phyloP scores from a whole-genome alignment of 768 basidiomycete species.

The Mycena epipterygia region DNA sequence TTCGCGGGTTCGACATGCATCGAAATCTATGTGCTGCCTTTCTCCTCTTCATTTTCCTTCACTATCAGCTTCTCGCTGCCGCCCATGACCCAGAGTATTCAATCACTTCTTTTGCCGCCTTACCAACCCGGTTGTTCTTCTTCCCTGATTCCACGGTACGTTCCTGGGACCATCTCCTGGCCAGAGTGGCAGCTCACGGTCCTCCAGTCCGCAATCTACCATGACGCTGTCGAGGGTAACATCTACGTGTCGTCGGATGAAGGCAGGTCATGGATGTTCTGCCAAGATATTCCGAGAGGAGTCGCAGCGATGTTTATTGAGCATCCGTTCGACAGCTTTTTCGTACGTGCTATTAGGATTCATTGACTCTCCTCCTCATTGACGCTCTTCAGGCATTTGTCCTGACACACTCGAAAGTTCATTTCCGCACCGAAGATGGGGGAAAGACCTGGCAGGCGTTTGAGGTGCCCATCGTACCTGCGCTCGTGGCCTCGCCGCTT shows the following conservation, averaged over 20 bases:
- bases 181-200: neutral
- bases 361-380: conserved; percentile 61
- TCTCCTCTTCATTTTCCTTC: too few relatives aligned
- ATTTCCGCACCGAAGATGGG: conserved; percentile 90
- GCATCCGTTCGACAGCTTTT: conserved; percentile 87
- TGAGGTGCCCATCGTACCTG: conserved; percentile 71
- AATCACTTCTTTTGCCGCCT: conserved; percentile 72
- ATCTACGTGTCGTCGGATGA: conserved; percentile 88
- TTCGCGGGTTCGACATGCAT: too few relatives aligned
- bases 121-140: conserved; percentile 85
- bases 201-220: conserved; percentile 74
- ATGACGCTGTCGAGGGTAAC: conserved; percentile 76
- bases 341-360: conserved; percentile 53
- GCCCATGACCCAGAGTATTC: conserved; percentile 63
- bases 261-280: conserved; percentile 76
- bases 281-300: conserved; percentile 66
- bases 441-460: conserved; percentile 92
- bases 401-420: conserved; percentile 77
- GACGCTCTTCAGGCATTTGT: conserved; percentile 79
- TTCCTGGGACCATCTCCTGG: conserved; percentile 25
- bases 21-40: neutral
- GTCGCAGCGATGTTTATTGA: conserved; percentile 79
- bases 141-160: conserved; percentile 87
- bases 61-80: too few relatives aligned
- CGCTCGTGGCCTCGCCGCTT: conserved; percentile 72